These are phyloP conservation scores for Apiospora marii DNA, from an alignment of 2,329 filamentous ascomycete genomes.

Conservation along the genomic window DNA sequence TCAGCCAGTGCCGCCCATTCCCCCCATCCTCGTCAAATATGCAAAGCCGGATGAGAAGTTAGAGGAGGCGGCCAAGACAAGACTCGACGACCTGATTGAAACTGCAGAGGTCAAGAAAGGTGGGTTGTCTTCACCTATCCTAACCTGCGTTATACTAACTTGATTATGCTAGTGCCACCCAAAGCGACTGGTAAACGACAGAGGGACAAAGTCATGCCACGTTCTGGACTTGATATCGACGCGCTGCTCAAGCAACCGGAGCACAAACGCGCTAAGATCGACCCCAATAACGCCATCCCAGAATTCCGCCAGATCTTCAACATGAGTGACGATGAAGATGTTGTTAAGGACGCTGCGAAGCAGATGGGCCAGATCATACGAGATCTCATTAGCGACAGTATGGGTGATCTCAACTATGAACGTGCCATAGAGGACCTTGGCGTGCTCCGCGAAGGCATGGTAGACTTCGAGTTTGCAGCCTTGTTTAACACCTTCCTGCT, in stretches of 20 bases:
- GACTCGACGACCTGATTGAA: conserved; percentile 70
- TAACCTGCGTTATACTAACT: background rate
- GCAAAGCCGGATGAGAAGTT: conserved; percentile 75
- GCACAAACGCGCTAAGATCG: conserved; percentile 49
- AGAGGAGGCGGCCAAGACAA: conserved; percentile 61
- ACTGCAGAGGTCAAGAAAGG: conserved; percentile 85
- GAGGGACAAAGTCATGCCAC: conserved; percentile 77
- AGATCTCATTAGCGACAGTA: conserved; percentile 72
- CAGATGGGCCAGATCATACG: conserved; percentile 80
- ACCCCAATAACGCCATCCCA: conserved; percentile 79
- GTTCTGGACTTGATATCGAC: conserved; percentile 89
- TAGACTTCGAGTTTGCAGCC: conserved; percentile 76
- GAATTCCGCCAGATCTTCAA: conserved; percentile 86
- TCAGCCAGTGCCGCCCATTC: conserved; percentile 66
- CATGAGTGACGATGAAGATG: conserved; percentile 64
- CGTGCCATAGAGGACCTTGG: conserved; percentile 78
- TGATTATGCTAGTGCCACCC: conserved; percentile 67
- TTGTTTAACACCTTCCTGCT: conserved; percentile 79
- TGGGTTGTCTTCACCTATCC: conserved; percentile 40
- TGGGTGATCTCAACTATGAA: conserved; percentile 78
- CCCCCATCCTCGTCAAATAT: conserved; percentile 74
- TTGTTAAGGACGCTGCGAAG: conserved; percentile 71
- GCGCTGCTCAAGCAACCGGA: conserved; percentile 65
- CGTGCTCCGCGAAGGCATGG: conserved; percentile 80
- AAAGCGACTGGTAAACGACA: conserved; percentile 78